These are phyloP conservation scores for Coniella vitis DNA, from an alignment of 2,329 filamentous ascomycete species.

Conservation along the genomic window DNA sequence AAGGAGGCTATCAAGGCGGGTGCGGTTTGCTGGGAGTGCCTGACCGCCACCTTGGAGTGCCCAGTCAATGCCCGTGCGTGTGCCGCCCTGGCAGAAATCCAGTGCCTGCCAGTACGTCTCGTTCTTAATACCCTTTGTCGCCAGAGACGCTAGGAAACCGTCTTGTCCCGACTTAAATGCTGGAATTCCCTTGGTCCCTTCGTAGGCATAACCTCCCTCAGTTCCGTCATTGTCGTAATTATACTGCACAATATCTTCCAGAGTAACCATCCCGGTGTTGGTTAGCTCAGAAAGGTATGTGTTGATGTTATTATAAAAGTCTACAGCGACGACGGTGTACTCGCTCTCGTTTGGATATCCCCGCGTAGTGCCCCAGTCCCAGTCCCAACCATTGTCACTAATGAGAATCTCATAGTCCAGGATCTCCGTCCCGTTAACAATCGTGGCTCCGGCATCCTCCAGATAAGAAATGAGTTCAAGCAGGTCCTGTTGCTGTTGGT, in stretches of 20 bases:
- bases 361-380: slow-evolving; percentile 58
- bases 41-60: slow-evolving; percentile 44
- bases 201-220: slow-evolving; percentile 58
- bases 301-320: slow-evolving; percentile 58
- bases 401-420: slow-evolving; percentile 56
- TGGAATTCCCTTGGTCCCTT: slow-evolving; percentile 38
- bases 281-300: slow-evolving; percentile 55
- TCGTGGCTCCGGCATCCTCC: slow-evolving; percentile 53
- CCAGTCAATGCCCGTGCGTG: slow-evolving; percentile 63
- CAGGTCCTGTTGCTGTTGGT: slow-evolving; percentile 48
- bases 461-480: slow-evolving; percentile 46
- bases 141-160: slow-evolving; percentile 57
- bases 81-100: slow-evolving; percentile 49
- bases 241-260: slow-evolving; percentile 61
- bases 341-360: slow-evolving; percentile 66
- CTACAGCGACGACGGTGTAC: slow-evolving; percentile 65
- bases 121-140: slow-evolving; percentile 53
- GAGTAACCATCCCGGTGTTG: slow-evolving; percentile 51
- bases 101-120: slow-evolving; percentile 63
- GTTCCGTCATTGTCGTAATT: slow-evolving; percentile 57
- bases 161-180: slow-evolving; percentile 68
- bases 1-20: slow-evolving; percentile 53
- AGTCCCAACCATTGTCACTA: slow-evolving; percentile 64
- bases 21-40: slow-evolving; percentile 3
- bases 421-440: slow-evolving; percentile 66